Evolutionary conservation across 2,329 filamentous ascomycete species (phyloP).

Genomic region (Fusarium sterilihyphosum): DNA sequence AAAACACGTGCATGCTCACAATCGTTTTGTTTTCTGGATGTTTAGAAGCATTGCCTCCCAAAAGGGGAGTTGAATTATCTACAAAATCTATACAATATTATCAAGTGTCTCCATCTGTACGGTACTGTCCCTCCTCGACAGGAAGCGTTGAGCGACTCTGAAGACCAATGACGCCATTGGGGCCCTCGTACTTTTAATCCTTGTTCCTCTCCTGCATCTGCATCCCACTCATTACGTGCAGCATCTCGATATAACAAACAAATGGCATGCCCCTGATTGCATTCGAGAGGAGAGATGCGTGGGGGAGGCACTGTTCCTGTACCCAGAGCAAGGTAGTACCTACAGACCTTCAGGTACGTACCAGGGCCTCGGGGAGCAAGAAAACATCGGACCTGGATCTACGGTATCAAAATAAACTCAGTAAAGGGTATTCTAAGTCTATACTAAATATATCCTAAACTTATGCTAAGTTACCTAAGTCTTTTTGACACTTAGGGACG

Average conservation of each 20-base stretch:
- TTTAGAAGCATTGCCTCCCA: constrained; percentile 14
- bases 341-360: not conserved
- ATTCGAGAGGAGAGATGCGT: not conserved
- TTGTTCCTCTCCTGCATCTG: constrained; percentile 16
- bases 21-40: constrained; percentile 23
- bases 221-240: constrained; percentile 19
- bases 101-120: not conserved
- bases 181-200: not conserved
- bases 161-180: constrained; percentile 14
- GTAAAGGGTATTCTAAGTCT: too few species aligned
- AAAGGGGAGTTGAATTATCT: constrained; percentile 5
- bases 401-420: too few species aligned
- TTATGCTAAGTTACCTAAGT: too few species aligned
- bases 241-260: constrained; percentile 13
- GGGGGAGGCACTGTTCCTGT: not conserved
- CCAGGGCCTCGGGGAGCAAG: too few species aligned
- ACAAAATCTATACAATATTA: constrained; percentile 9
- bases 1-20: constrained; percentile 26
- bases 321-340: not conserved
- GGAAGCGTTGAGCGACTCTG: not conserved
- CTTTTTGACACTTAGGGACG: too few species aligned
- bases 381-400: too few species aligned
- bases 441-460: too few species aligned
- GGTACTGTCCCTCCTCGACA: not conserved
- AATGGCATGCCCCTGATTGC: constrained; percentile 4